These are phyloP conservation scores for Candida loeiensis DNA, from an alignment of 805 yeast genomes.

Conservation along the genomic window DNA sequence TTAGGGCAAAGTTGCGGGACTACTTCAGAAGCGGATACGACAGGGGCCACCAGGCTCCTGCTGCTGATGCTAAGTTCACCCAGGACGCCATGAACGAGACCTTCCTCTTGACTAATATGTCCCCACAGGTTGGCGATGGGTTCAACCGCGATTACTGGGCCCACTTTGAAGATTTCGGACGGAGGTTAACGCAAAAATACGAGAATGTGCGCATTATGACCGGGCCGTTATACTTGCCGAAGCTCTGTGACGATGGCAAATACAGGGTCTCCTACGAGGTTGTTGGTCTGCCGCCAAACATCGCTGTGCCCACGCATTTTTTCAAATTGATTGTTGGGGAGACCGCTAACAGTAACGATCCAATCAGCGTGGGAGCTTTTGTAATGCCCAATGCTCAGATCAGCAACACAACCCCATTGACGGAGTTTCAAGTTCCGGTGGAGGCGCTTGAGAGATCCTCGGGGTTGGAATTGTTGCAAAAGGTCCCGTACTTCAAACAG, in stretches of 20 bases:
- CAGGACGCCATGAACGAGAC: slow-evolving; percentile 96
- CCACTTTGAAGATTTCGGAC: slow-evolving; percentile 83
- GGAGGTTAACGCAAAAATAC: slow-evolving; percentile 71
- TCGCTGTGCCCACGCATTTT: slow-evolving; percentile 97
- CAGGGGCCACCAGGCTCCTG: slow-evolving; percentile 96
- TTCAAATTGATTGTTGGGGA: slow-evolving; percentile 90
- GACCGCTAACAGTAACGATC: slow-evolving; percentile 34
- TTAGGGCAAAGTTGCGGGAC: slow-evolving; percentile 75
- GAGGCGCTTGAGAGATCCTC: slow-evolving; percentile 85
- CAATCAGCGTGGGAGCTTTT: slow-evolving; percentile 82
- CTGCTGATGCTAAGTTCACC: slow-evolving; percentile 90
- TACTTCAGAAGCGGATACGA: slow-evolving; percentile 95
- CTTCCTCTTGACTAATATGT: slow-evolving; percentile 81
- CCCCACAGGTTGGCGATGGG: slow-evolving; percentile 97
- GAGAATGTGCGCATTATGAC: slow-evolving; percentile 81
- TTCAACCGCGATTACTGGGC: slow-evolving; percentile 98
- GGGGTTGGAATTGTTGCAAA: slow-evolving; percentile 77
- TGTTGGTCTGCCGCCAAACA: slow-evolving; percentile 92
- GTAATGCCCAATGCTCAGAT: slow-evolving; percentile 88
- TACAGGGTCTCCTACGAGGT: slow-evolving; percentile 83
- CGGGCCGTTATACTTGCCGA: slow-evolving; percentile 90
- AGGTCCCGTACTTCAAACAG: slow-evolving; percentile 54
- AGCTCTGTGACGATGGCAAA: slow-evolving; percentile 76
- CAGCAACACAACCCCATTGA: slow-evolving; percentile 65
- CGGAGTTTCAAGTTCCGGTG: slow-evolving; percentile 78